These are phyloP conservation scores for Endoconidiophora polonica DNA, from an alignment of 2,329 filamentous ascomycete genomes.

Conservation along the genomic window DNA sequence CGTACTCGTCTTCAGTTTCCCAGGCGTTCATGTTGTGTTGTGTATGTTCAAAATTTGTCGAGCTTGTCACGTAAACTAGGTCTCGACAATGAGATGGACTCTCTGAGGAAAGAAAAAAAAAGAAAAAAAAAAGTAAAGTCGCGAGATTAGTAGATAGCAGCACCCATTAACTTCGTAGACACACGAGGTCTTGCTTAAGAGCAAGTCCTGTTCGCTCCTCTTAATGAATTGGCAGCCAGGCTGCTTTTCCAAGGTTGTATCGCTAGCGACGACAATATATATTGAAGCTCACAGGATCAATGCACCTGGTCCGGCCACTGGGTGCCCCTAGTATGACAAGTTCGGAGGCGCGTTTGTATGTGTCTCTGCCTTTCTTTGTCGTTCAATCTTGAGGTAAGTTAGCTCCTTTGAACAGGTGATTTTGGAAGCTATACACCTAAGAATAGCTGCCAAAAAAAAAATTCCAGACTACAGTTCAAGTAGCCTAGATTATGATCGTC, in stretches of 20 bases:
- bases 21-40: slow-evolving; percentile 34
- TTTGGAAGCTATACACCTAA: too few relatives aligned
- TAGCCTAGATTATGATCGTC: too few relatives aligned
- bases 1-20: slow-evolving; percentile 48
- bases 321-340: slow-evolving; percentile 2
- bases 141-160: not conserved
- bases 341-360: not conserved
- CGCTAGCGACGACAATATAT: not conserved
- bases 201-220: not conserved
- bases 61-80: not conserved
- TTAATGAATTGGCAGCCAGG: not conserved
- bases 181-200: not conserved
- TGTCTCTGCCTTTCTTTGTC: not conserved
- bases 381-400: not conserved
- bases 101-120: too few relatives aligned
- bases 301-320: slow-evolving; percentile 2
- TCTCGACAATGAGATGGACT: too few relatives aligned
- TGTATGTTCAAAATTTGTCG: not conserved
- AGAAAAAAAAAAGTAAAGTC: not conserved
- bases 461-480: too few relatives aligned
- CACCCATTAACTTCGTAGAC: not conserved
- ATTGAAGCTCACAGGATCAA: slow-evolving; percentile 3
- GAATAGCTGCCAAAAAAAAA: too few relatives aligned
- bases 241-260: not conserved
- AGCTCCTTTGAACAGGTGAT: not conserved